Percentiles rank a stretch among this genome's conserved stretches.
Conservation (phyloP, 2,329 filamentous ascomycete genomes). For the Grosmannia penicillata region DNA sequence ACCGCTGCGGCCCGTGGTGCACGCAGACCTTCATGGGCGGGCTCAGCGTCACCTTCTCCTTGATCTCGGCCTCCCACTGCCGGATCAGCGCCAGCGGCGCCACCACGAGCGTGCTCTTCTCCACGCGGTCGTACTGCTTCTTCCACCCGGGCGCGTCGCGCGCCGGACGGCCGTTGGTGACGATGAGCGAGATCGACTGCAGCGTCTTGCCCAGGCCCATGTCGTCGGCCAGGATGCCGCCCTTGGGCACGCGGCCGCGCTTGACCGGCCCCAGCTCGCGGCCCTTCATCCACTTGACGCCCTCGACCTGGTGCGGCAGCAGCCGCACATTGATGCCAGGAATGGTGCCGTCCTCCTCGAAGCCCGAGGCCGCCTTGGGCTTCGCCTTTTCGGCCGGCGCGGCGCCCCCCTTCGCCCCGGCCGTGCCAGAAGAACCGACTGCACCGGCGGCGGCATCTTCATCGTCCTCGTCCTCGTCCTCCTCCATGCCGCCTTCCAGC, state of each 20-base stretch:
- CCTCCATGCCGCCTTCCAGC: slow-evolving; percentile 69
- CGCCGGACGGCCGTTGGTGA: slow-evolving; percentile 62
- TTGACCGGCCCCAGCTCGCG: slow-evolving; percentile 80
- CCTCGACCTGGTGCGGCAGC: slow-evolving; percentile 85
- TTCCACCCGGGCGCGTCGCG: slow-evolving; percentile 45
- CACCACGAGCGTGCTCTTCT: slow-evolving; percentile 77
- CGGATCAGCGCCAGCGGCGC: slow-evolving; percentile 88
- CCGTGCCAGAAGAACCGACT: too few species aligned
- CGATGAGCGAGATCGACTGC: slow-evolving; percentile 77
- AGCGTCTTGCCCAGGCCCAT: slow-evolving; percentile 97
- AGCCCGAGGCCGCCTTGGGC: slow-evolving; percentile 15
- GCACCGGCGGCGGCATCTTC: too few species aligned
- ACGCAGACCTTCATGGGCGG: slow-evolving; percentile 70
- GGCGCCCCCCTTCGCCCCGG: neutral
- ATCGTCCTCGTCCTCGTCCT: slow-evolving; percentile 45
- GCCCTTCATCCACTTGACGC: slow-evolving; percentile 87
- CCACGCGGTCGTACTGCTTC: slow-evolving; percentile 52
- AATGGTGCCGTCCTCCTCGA: slow-evolving; percentile 36
- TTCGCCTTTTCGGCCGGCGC: slow-evolving; percentile 8
- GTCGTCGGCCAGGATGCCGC: slow-evolving; percentile 90
- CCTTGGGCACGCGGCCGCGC: slow-evolving; percentile 68
- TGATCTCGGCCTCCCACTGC: slow-evolving; percentile 92
- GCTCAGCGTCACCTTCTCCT: slow-evolving; percentile 53
- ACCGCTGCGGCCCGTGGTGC: slow-evolving; percentile 77
- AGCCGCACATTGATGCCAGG: slow-evolving; percentile 78